Percentiles rank a stretch among this genome's conserved stretches.
These are phyloP conservation scores for Colletotrichum siamense DNA, from an alignment of 2,329 filamentous ascomycete species.

Conservation along the genomic window DNA sequence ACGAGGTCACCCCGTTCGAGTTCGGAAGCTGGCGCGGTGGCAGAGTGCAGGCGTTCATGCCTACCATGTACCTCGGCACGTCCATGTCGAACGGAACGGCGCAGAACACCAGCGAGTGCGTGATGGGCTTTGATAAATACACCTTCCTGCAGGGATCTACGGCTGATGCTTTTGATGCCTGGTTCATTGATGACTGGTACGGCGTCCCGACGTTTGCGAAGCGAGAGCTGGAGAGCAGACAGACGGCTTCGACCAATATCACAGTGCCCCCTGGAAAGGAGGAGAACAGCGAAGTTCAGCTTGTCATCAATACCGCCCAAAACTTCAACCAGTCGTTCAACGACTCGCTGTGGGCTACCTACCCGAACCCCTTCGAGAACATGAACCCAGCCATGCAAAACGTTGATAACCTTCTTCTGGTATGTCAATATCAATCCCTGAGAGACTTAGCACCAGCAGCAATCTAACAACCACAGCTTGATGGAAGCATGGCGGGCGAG, in stretches of 20 bases:
- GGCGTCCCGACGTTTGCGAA: conserved; percentile 29
- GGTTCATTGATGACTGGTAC: conserved; percentile 31
- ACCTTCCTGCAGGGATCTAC: conserved; percentile 36
- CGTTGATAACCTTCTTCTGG: conserved; percentile 29
- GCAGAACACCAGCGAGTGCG: conserved; percentile 31
- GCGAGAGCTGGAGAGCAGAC: conserved; percentile 17
- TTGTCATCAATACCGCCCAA: conserved; percentile 27
- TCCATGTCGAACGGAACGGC: conserved; percentile 29
- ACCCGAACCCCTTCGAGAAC: conserved; percentile 36
- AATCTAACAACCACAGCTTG: conserved; percentile 23
- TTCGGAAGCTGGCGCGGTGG: conserved; percentile 36
- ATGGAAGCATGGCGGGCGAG: conserved; percentile 35
- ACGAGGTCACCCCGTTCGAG: conserved; percentile 37
- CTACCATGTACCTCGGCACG: conserved; percentile 33
- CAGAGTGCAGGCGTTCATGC: conserved; percentile 31
- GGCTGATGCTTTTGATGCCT: conserved; percentile 29
- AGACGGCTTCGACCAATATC: conserved; percentile 18
- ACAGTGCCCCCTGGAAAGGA: conserved; percentile 10
- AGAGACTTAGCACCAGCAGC: not conserved
- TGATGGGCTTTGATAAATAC: conserved; percentile 34
- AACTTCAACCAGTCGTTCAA: conserved; percentile 32
- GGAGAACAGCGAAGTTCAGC: conserved; percentile 25
- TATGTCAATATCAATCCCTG: conserved; percentile 3
- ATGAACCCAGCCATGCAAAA: conserved; percentile 30
- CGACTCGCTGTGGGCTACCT: conserved; percentile 32